These are phyloP conservation scores for Wickerhamomyces chambardii DNA, from an alignment of 805 yeast species.

Conservation along the genomic window DNA sequence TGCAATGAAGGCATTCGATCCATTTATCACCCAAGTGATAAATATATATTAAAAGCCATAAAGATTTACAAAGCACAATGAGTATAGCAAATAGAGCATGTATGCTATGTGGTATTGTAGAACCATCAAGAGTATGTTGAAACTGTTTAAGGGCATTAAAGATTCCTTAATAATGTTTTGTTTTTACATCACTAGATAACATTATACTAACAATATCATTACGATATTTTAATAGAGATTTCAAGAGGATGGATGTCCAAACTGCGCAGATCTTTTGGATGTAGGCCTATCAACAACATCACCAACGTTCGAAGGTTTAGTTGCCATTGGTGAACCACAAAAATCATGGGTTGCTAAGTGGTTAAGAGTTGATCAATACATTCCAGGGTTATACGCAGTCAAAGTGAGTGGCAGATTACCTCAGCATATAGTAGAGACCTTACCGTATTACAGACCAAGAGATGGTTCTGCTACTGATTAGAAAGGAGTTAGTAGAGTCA, in stretches of 20 bases:
- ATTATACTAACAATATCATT: no score
- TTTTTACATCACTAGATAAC: no score
- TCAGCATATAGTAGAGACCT: constrained; percentile 67
- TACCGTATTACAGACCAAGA: constrained; percentile 84
- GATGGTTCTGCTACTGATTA: constrained; percentile 80
- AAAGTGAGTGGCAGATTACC: constrained; percentile 90
- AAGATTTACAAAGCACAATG: no score
- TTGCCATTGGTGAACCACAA: constrained; percentile 79
- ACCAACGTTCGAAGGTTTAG: constrained; percentile 92
- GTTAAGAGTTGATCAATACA: constrained; percentile 84
- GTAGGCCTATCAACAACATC: constrained; percentile 87
- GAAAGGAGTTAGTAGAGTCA: no score
- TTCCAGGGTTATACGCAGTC: constrained; percentile 88
- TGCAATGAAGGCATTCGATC: no score
- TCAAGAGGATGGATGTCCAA: constrained; percentile 86
- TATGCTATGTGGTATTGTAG: constrained; percentile 92
- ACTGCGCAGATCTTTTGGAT: constrained; percentile 85
- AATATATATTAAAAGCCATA: no score
- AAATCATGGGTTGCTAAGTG: constrained; percentile 95
- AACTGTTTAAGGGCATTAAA: neutral
- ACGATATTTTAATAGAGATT: constrained; percentile 34
- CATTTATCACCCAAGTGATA: no score
- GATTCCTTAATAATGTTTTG: neutral
- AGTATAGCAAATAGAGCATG: constrained; percentile 57
- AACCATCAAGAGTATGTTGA: constrained; percentile 52